Evolutionary conservation across 768 basidiomycete species (phyloP).

Genomic region (Rhodocollybia butyracea): DNA sequence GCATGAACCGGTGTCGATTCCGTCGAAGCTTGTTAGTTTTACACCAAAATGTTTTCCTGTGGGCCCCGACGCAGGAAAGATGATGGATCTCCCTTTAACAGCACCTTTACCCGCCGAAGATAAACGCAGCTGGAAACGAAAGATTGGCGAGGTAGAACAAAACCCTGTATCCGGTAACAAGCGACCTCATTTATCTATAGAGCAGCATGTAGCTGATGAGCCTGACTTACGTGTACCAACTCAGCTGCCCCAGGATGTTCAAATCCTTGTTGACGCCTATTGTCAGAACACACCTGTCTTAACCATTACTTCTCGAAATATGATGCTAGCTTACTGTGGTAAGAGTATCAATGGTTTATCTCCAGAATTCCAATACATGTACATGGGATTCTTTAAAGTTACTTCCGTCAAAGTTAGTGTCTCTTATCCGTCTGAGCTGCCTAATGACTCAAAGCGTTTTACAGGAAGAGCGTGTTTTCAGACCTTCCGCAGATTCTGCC

Average conservation of each 20-base stretch:
- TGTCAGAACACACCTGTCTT: conserved; percentile 35
- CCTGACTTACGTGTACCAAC: conserved; percentile 13
- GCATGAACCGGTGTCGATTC: no score
- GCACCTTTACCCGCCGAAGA: neutral
- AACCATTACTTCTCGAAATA: conserved; percentile 33
- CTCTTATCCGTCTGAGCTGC: neutral
- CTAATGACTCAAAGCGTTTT: neutral
- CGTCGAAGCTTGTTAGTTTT: no score
- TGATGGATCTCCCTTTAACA: neutral
- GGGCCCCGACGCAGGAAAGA: no score
- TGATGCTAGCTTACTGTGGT: conserved; percentile 24
- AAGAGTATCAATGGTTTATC: conserved; percentile 20
- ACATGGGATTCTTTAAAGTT: conserved; percentile 47
- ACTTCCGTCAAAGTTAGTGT: conserved; percentile 29
- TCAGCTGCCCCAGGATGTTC: conserved; percentile 39
- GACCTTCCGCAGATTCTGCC: neutral
- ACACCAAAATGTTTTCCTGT: no score
- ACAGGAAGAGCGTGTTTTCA: conserved; percentile 19
- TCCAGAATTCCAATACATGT: conserved; percentile 35
- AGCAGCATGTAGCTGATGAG: neutral
- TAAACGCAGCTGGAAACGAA: neutral
- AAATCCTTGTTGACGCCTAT: conserved; percentile 39
- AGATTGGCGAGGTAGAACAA: neutral
- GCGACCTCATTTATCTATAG: neutral
- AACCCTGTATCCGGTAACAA: neutral